phyloP scores from a whole-genome alignment of 306 rosid genomes.

The Trifolium subterraneum region DNA sequence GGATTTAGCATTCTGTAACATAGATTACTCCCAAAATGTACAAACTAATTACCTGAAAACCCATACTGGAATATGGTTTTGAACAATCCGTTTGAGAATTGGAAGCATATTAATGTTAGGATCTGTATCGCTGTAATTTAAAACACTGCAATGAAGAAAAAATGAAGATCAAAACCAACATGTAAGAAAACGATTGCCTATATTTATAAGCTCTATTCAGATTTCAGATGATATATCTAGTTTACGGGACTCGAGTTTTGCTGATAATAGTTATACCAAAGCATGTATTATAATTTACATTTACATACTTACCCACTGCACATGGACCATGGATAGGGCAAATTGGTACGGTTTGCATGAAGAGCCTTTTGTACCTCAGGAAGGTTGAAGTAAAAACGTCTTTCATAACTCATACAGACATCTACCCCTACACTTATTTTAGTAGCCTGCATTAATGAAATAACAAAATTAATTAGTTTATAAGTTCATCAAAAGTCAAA shows the following conservation, averaged over 20 bases:
- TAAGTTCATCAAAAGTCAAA: background rate
- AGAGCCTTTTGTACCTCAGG: conserved; percentile 93
- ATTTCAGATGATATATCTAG: background rate
- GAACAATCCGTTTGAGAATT: conserved; percentile 69
- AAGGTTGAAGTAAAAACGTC: conserved; percentile 71
- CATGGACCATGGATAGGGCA: conserved; percentile 78
- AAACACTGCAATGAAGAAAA: conserved; percentile 50
- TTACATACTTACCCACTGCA: conserved; percentile 25
- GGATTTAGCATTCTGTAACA: background rate
- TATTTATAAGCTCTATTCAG: too few relatives aligned
- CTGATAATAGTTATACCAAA: background rate
- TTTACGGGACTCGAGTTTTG: background rate
- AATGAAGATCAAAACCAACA: conserved; percentile 37
- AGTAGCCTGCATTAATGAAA: conserved; percentile 61
- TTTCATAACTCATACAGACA: conserved; percentile 80
- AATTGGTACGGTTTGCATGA: conserved; percentile 84
- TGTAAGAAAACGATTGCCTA: too few relatives aligned
- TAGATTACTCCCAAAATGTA: background rate
- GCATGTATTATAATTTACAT: background rate
- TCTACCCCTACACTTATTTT: conserved; percentile 79
- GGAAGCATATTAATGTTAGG: conserved; percentile 79
- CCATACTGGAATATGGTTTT: conserved; percentile 78
- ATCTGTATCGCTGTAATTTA: conserved; percentile 72
- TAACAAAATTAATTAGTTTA: background rate
- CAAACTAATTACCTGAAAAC: conserved; percentile 65